Evolutionary conservation across 2,329 filamentous ascomycete genomes (phyloP), one percentile per base, ranked within the genome.

Genomic region (Aspergillus felis): DNA sequence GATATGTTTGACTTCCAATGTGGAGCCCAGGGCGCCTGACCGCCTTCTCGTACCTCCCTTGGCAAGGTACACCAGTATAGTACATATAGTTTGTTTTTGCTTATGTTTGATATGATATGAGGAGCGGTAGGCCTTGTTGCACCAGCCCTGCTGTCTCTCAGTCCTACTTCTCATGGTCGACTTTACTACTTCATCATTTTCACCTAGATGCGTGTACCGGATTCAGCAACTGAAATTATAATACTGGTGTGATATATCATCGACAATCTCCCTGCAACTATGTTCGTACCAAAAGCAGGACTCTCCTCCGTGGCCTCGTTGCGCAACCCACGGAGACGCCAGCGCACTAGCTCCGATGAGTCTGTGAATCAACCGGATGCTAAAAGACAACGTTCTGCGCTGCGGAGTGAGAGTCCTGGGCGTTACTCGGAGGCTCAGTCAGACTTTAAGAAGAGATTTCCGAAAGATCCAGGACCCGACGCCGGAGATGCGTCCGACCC

Each of bases 361-460:
- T 74, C 74, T 12, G 68, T 75, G 41, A 76, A 78, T 46, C 72
- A 74, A 51, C 78, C 77, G 20, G 74, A 72, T 57, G 72, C 78
- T 12, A 81, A 81, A 66, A 73, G 77, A 61, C 76, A 79, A 61
- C 72, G 78, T 58, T 79, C 78, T n/a, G 69, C 68, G 38, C 61
- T 79, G 42, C 72, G 73, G 9, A 68, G 73, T 61, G 68, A 72
- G 52, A 69, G 68, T n/a, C 63, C 68, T 41, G 69, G 74, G 48
- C 61, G 66, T 48, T 63, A 57, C 58, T 57, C 68, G 48, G 56
- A 62, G 41, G 57, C 49, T 32, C 59, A 59, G 8, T 55, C 61
- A 38, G 62, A 65, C 46, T 55, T 28, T 25, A 55, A 61, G 28
- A 38, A 52, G n/a, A 62, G 66, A 57, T 49, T 62, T 46, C 55